Percentiles rank a stretch among this genome's conserved stretches.
Conservation (phyloP, 768 basidiomycete genomes). For the Termitomyces bulborhizus region DNA sequence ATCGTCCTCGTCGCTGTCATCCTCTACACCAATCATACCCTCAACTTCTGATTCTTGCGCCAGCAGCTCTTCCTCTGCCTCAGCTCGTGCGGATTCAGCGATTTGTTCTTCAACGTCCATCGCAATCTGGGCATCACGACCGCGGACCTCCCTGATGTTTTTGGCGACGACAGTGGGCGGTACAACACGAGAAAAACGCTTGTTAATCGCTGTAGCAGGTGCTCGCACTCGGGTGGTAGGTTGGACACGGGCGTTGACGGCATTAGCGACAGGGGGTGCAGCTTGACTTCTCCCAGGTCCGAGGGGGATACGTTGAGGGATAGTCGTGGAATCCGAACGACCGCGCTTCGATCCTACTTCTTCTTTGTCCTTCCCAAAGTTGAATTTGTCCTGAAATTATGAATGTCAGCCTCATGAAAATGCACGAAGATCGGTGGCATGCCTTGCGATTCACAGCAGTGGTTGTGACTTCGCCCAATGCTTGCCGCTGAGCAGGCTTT, state of each 20-base stretch:
- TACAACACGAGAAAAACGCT: constrained; percentile 36
- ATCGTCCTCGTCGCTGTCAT: constrained; percentile 40
- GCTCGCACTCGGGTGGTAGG: constrained; percentile 22
- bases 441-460: constrained; percentile 77
- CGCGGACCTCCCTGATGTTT: constrained; percentile 31
- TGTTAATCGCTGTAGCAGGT: constrained; percentile 21
- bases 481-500: constrained; percentile 62
- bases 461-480: constrained; percentile 76
- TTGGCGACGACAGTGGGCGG: constrained; percentile 35
- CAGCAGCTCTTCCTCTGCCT: constrained; percentile 35
- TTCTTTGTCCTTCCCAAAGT: constrained; percentile 59
- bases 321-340: constrained; percentile 56
- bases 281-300: constrained; percentile 49
- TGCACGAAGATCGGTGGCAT: constrained; percentile 9
- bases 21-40: constrained; percentile 52
- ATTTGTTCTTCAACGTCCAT: constrained; percentile 63
- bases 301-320: constrained; percentile 65
- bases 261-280: constrained; percentile 35
- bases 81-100: constrained; percentile 22
- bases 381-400: constrained; percentile 41
- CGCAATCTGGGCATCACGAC: constrained; percentile 35
- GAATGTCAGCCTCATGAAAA: constrained; percentile 14
- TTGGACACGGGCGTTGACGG: constrained; percentile 31
- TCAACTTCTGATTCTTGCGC: constrained; percentile 52
- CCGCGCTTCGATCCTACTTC: constrained; percentile 59